Base-by-base conservation (phyloP, 352 stramenopile genomes). In the Stephanocyclus meneghinianus region DNA sequence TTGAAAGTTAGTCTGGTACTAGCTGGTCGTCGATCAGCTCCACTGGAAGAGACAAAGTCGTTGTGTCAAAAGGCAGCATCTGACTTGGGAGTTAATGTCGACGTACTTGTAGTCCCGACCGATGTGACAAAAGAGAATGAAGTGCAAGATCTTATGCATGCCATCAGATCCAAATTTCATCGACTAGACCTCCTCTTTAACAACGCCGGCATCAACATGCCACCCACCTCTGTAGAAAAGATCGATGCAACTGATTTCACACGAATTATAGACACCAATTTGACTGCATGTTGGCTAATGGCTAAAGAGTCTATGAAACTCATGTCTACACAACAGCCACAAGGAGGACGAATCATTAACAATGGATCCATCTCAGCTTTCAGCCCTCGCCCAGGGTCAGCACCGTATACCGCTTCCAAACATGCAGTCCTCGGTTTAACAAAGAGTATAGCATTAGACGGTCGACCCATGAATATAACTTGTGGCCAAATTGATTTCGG, bases 271-370 rank as follows among this genome's bases (percentile, higher is more conserved):
- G 73, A 85, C 26, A 84, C 83, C 15, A 93, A 93, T 72, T 70
- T 93, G 2, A 76, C 76, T 37, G 86, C 83, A 29, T 81, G 78
- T 18, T 93, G 90, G 65, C 67, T 88, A 48, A 88, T 88, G 75
- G 76, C 82, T n/a, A 81, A 84, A 21, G 83, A 67, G 16, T 83
- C 85, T 1, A 90, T 93, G 48, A 70, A 85, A 50, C 32, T 80
- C 9, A 93, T 93, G 88, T 77, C 71, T 26, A 35, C 26, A 26
- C 68, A 81, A 55, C 15, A 78, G 62, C 62, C 57, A 29, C 69
- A 78, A 40, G 83, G 83, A 37, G 88, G 88, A 15, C 63, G 86
- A 16, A 92, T 93, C 40, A 89, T 93, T 35, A 93, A 93, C 70
- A 91, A 88, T 73, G 86, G 86, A 30, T 90, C 80, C 29, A 87